Evolutionary conservation across 164 flowering plant genomes (phyloP).

Genomic region (Vitis rupestris): DNA sequence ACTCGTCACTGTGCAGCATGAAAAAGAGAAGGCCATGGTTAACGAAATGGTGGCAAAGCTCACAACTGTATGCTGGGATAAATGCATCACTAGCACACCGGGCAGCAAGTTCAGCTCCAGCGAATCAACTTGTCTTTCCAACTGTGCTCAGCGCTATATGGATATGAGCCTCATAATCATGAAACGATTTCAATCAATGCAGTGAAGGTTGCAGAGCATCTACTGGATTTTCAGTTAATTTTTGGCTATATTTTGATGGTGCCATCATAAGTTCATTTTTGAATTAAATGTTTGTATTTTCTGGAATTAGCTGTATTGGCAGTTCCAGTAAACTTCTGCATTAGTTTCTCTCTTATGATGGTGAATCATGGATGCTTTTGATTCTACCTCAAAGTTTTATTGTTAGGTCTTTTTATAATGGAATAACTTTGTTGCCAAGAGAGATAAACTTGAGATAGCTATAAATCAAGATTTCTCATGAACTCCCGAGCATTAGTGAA

Average conservation of each 20-base stretch:
- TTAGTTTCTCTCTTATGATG: background rate
- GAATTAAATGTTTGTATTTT: conserved; percentile 1
- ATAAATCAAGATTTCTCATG: too few species aligned
- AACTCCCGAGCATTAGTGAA: too few species aligned
- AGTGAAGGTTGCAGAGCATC: conserved; percentile 16
- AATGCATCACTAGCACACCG: conserved; percentile 79
- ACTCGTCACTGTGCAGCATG: conserved; percentile 53
- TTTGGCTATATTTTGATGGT: background rate
- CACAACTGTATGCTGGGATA: conserved; percentile 84
- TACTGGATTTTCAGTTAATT: too few species aligned
- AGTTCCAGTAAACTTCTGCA: background rate
- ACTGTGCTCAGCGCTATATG: conserved; percentile 84
- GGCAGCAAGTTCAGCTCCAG: conserved; percentile 93
- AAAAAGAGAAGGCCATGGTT: conserved; percentile 69
- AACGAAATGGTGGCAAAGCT: conserved; percentile 82
- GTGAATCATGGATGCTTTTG: background rate
- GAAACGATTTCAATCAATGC: conserved; percentile 69
- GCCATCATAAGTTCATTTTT: background rate
- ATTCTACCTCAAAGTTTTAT: background rate
- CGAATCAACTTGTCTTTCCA: conserved; percentile 72
- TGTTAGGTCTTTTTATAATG: too few species aligned
- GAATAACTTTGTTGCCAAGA: too few species aligned
- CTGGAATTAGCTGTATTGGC: background rate
- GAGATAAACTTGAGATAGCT: too few species aligned
- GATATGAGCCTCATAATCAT: conserved; percentile 65